Conservation (phyloP, 805 yeast genomes). For the Kodamaea fukazawae region DNA sequence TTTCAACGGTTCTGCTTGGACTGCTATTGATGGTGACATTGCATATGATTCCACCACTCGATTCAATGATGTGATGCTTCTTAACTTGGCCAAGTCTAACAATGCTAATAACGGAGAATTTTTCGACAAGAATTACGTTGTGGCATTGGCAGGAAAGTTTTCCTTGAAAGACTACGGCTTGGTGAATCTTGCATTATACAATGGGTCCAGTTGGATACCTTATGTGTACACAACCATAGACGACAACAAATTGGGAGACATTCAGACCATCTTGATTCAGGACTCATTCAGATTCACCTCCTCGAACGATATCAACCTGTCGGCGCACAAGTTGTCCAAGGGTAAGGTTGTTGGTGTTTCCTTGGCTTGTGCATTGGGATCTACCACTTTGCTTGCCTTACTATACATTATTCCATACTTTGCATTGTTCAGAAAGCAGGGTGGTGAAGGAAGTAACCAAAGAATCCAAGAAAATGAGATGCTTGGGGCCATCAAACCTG, state of each 20-base stretch:
- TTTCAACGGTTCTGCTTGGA: conserved; percentile 51
- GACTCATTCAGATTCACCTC: conserved; percentile 36
- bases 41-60: conserved; percentile 25
- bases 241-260: conserved; percentile 23
- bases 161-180: conserved; percentile 49
- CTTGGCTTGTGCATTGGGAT: conserved; percentile 45
- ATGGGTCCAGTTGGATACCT: conserved; percentile 70
- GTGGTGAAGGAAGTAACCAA: conserved; percentile 18
- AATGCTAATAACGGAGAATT: conserved; percentile 31
- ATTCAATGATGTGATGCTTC: conserved; percentile 46
- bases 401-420: conserved; percentile 41
- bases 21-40: conserved; percentile 35
- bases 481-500: conserved; percentile 44
- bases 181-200: conserved; percentile 59
- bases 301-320: conserved; percentile 27
- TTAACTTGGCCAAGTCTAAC: conserved; percentile 33
- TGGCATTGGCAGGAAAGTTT: conserved; percentile 60
- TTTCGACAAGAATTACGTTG: conserved; percentile 42
- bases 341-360: conserved; percentile 47
- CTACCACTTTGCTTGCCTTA: conserved; percentile 40
- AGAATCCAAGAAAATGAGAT: conserved; percentile 44
- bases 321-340: conserved; percentile 22
- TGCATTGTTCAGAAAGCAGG: conserved; percentile 30
- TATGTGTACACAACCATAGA: conserved; percentile 41
- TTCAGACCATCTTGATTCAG: conserved; percentile 32